Conservation (phyloP, 2,329 filamentous ascomycete species). For the Pseudogymnoascus sp. region DNA sequence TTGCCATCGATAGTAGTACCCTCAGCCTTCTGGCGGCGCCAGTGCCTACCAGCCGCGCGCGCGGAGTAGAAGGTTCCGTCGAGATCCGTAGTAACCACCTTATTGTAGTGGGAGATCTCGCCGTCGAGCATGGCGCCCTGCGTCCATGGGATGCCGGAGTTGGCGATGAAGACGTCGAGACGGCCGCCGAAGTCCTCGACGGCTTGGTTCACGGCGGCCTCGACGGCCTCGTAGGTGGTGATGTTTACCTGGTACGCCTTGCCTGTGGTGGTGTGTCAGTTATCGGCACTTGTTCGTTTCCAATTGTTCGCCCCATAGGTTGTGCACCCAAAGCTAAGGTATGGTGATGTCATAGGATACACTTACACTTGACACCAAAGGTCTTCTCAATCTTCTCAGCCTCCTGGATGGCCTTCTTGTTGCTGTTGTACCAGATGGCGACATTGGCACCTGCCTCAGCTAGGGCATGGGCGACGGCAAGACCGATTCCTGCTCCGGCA, state of each 20-base stretch:
- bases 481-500: slow-evolving; percentile 60
- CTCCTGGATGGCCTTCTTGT: slow-evolving; percentile 52
- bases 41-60: slow-evolving; percentile 59
- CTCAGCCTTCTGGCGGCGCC: slow-evolving; percentile 60
- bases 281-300: slow-evolving; percentile 10
- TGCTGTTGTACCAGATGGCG: slow-evolving; percentile 64
- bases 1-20: slow-evolving; percentile 54
- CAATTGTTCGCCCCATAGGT: neutral
- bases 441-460: slow-evolving; percentile 66
- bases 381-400: slow-evolving; percentile 55
- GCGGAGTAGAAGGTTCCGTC: slow-evolving; percentile 74
- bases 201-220: slow-evolving; percentile 42
- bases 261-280: slow-evolving; percentile 30
- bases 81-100: slow-evolving; percentile 62
- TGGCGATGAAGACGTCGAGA: slow-evolving; percentile 71
- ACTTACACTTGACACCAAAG: slow-evolving; percentile 59
- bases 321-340: neutral
- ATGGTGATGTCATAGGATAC: neutral
- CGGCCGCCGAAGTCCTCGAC: slow-evolving; percentile 62
- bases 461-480: slow-evolving; percentile 53
- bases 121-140: slow-evolving; percentile 60
- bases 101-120: slow-evolving; percentile 52
- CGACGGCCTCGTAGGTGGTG: slow-evolving; percentile 42
- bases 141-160: slow-evolving; percentile 67
- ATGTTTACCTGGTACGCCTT: slow-evolving; percentile 56